A percentile compares a stretch with the other conserved stretches of the same genome.
phyloP scores from a whole-genome alignment of 2,329 filamentous ascomycete species.

The Colletotrichum higginsianum region DNA sequence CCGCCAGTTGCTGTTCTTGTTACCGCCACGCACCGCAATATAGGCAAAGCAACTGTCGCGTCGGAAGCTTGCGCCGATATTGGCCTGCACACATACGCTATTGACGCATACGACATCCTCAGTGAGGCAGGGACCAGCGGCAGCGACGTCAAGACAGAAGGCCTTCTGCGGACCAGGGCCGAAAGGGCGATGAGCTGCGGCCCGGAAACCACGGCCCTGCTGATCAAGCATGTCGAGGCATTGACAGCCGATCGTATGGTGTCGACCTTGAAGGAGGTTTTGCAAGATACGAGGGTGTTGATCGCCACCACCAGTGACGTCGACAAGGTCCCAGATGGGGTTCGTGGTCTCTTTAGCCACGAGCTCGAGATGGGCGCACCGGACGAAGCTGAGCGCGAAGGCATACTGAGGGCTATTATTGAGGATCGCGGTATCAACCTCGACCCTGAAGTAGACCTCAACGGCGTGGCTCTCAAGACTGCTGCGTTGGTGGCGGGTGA shows the following conservation, averaged over 20 bases:
- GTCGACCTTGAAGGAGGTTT: constrained; percentile 85
- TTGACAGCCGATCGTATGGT: constrained; percentile 93
- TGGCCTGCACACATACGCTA: constrained; percentile 88
- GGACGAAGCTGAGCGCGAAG: constrained; percentile 92
- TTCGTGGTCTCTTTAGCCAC: constrained; percentile 93
- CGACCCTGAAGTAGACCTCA: constrained; percentile 86
- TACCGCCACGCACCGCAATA: constrained; percentile 91
- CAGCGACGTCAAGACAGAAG: constrained; percentile 94
- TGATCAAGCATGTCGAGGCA: constrained; percentile 93
- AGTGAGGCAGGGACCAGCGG: constrained; percentile 91
- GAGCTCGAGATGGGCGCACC: constrained; percentile 95
- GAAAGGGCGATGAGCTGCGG: constrained; percentile 93
- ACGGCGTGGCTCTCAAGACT: constrained; percentile 91
- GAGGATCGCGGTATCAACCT: constrained; percentile 82
- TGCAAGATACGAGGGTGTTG: constrained; percentile 84
- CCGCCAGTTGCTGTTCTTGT: constrained; percentile 90
- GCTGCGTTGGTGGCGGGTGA: constrained; percentile 96
- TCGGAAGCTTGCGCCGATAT: constrained; percentile 86
- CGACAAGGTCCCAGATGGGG: constrained; percentile 92
- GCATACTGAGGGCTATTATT: constrained; percentile 85
- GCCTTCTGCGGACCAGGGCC: constrained; percentile 87
- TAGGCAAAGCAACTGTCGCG: constrained; percentile 89
- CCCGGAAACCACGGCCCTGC: constrained; percentile 82
- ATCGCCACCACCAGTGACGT: constrained; percentile 96
- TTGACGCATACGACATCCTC: constrained; percentile 94